These are phyloP conservation scores for Candida taoyuanica DNA, from an alignment of 805 yeast species.

Conservation along the genomic window DNA sequence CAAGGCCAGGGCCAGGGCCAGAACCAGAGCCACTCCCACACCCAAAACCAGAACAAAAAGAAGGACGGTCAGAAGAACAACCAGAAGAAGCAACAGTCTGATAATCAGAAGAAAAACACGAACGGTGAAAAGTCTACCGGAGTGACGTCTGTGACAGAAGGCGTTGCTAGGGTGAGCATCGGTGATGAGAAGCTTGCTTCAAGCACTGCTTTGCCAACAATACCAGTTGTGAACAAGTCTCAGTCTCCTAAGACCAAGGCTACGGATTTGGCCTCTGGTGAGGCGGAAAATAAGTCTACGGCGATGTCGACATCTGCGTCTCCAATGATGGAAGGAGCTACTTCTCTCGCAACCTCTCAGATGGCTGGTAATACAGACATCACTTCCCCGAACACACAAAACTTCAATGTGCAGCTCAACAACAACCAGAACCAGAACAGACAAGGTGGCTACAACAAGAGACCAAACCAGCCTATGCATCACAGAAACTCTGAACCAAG, in stretches of 20 bases:
- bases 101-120: no score
- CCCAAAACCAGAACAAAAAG: slow-evolving; percentile 10
- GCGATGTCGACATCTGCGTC: not conserved
- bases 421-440: slow-evolving; percentile 1
- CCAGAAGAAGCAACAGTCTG: slow-evolving; percentile 7
- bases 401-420: no score
- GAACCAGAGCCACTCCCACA: slow-evolving; percentile 4
- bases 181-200: slow-evolving; percentile 1
- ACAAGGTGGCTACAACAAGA: slow-evolving; percentile 1
- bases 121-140: no score
- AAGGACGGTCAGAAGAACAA: slow-evolving; percentile 6
- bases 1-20: not conserved
- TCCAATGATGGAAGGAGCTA: not conserved
- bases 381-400: not conserved
- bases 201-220: slow-evolving; percentile 2
- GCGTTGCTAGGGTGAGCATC: no score
- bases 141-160: no score
- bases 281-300: no score
- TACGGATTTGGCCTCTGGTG: no score
- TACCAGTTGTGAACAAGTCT: not conserved
- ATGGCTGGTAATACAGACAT: no score
- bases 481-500: slow-evolving; percentile 23
- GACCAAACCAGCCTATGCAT: slow-evolving; percentile 1
- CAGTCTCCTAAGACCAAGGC: not conserved
- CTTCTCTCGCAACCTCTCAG: no score